phyloP scores from a whole-genome alignment of 1,284 basidiomycete species.

The Papiliotrema nemorosa region DNA sequence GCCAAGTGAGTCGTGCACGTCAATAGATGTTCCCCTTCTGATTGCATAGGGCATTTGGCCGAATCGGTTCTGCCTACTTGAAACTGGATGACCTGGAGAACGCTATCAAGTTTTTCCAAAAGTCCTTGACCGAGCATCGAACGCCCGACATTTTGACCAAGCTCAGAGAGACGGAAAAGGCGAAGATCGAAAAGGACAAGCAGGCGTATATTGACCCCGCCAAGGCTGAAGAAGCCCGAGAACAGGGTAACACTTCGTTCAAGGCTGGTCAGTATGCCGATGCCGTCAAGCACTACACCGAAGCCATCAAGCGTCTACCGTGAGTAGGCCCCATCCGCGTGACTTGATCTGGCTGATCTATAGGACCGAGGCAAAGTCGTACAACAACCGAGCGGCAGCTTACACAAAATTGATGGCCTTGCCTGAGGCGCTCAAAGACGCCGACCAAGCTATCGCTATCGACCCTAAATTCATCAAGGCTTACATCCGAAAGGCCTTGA shows the following conservation, averaged over 20 bases:
- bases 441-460: conserved; percentile 85
- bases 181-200: conserved; percentile 70
- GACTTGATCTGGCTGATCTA: neutral
- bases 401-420: conserved; percentile 93
- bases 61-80: conserved; percentile 79
- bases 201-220: conserved; percentile 86
- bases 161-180: conserved; percentile 76
- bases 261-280: conserved; percentile 85
- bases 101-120: conserved; percentile 86
- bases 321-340: conserved; percentile 16
- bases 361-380: conserved; percentile 73
- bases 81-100: conserved; percentile 73
- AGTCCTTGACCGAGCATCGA: conserved; percentile 93
- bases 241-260: conserved; percentile 89
- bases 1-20: conserved; percentile 50
- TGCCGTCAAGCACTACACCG: conserved; percentile 90
- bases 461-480: conserved; percentile 92
- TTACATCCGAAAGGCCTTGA: conserved; percentile 88
- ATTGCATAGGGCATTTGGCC: conserved; percentile 71
- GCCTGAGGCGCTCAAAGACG: conserved; percentile 95
- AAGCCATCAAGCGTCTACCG: conserved; percentile 95
- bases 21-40: neutral
- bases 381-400: conserved; percentile 95
- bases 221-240: conserved; percentile 76
- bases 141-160: conserved; percentile 91